Evolutionary conservation across 2,329 filamentous ascomycete genomes (phyloP), one percentile per base, ranked within the genome.

Genomic region (Trichophyton schoenleinii): DNA sequence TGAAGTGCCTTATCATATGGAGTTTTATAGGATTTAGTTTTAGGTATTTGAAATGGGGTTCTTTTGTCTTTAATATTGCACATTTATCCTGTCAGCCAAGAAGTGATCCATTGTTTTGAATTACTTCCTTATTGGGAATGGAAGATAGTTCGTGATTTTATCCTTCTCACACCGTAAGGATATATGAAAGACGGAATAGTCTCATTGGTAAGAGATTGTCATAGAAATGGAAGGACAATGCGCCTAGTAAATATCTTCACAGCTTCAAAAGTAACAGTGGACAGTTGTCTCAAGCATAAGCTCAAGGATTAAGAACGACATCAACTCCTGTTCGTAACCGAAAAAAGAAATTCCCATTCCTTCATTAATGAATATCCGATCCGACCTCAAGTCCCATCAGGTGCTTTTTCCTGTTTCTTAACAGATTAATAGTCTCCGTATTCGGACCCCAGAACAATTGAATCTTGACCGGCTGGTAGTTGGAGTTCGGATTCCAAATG

Each of bases 401-500:
- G 11, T 52, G 13, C 3, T 31, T 25, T 22, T 52, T 2, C 46
- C 9, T 28, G 22, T 11, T 4, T 22, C 46, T 49, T 13, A n/a
- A 42, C 13, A n/a, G 3, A 44, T 28, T 13, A 25, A 15, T 25
- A 28, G 8, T 28, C 46, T 28, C 31, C 11, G 15, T 13, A 15
- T 13, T 52, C 57, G 3, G 11, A 20, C 8, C 25, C 57, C 3
- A 18, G 1, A 31, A 22, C 11, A 15, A 15, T n/a, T 3, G 18
- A 20, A 22, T 61, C 6, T 25, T 55, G 46, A 38, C 53, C n/a
- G 9, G 44, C 53, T 11, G n/a, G 28, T 13, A n/a, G 28, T 20
- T 55, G 52, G 20, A 66, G 52, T 22, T 61, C 48, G 25, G 61
- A 60, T 41, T 65, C 60, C 57, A 62, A 66, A 36, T 58, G 64